Evolutionary conservation across 2,329 filamentous ascomycete species (phyloP), one percentile per base, ranked within the genome.

Genomic region (Verticillium nubilum): DNA sequence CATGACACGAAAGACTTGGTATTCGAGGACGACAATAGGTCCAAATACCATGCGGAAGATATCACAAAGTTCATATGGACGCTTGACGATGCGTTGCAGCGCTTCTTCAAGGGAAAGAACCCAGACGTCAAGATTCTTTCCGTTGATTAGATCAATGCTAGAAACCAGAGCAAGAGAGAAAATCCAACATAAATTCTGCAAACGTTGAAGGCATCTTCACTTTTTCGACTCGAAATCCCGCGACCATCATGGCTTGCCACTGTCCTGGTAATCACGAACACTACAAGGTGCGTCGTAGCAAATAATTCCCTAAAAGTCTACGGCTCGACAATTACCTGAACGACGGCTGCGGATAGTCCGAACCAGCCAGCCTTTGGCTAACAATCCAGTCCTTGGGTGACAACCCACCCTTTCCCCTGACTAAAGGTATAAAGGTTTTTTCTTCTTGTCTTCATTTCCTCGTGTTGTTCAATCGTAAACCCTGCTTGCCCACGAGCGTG

Each of bases 1-100:
- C 62, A 63, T 10, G 64, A 69, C 15, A 67, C 70, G 17, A 66
- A 69, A 58, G 59, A 62, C 27, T 60, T 64, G 52, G 54, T 62
- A n/a, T 64, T 59, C 37, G 60, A 63, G 31, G 63, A 61, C 47
- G 60, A 59, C 26, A 61, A 61, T 9, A 63, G 60, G 61, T 59
- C 57, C 47, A 63, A 58, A 52, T 64, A 64, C 29, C 62, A 64
- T 17, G 62, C 59, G 10, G 62, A 60, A 19, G 58, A 64, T 50
- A 63, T 64, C 12, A 55, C 53, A 17, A 61, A 61, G 27, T 63
- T 63, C n/a, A 56, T 61, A 10, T 61, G 61, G 61, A 19, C 50
- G 7, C 53, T 64, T 10, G 58, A 60, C 15, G 62, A 63, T 26
- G 62, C 62, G 2, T 54, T 59, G 19, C 59, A 63, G 37, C 61